phyloP scores from a whole-genome alignment of 441 rosid species.

The Kokia cookei region DNA sequence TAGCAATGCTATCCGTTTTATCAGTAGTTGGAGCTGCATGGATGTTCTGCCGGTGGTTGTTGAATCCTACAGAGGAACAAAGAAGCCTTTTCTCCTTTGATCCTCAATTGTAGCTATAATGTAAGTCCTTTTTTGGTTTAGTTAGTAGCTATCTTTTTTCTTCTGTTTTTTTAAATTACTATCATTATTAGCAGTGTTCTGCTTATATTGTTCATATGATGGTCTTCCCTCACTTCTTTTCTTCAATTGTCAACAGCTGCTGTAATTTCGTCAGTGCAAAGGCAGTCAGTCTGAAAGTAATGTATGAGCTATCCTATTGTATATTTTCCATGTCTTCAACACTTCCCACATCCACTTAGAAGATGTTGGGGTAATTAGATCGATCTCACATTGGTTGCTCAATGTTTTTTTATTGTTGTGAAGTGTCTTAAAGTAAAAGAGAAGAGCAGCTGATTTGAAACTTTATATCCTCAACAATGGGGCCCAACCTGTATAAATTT shows the following conservation, averaged over 20 bases:
- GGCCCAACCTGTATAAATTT: conserved; percentile 7
- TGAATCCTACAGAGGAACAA: conserved; percentile 84
- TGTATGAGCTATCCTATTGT: background rate
- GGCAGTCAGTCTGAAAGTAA: background rate
- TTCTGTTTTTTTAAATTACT: background rate
- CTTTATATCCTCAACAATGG: background rate
- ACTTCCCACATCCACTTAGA: background rate
- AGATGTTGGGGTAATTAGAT: conserved; percentile 5
- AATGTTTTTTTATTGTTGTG: background rate
- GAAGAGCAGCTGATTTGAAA: background rate
- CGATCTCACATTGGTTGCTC: background rate
- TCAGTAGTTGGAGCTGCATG: conserved; percentile 81
- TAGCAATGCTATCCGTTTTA: conserved; percentile 63
- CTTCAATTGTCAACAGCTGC: background rate
- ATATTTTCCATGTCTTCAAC: background rate
- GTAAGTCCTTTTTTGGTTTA: conserved; percentile 13
- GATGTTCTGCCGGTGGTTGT: conserved; percentile 79
- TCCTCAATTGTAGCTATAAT: conserved; percentile 14
- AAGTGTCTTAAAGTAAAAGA: background rate
- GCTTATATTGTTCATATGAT: background rate
- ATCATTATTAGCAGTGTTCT: background rate
- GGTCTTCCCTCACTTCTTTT: background rate
- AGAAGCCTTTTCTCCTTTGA: conserved; percentile 60
- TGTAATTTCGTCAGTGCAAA: background rate
- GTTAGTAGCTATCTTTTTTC: background rate